These are phyloP conservation scores for Pythium oligandrum DNA, from an alignment of 352 stramenopile genomes.

Conservation along the genomic window DNA sequence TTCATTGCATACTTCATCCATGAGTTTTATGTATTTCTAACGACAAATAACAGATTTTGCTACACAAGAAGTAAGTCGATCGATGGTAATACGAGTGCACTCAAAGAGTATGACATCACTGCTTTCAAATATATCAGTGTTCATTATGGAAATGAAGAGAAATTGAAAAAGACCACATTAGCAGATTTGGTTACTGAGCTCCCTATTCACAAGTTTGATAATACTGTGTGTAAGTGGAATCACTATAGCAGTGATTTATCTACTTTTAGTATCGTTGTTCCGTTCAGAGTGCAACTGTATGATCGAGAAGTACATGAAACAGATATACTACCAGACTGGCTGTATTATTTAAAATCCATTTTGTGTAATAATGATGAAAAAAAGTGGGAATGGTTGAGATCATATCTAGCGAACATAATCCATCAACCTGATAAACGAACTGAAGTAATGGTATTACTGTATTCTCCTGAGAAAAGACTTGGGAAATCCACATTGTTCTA, in stretches of 20 bases:
- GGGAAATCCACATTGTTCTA: no score
- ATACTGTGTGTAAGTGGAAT: slow-evolving; percentile 7
- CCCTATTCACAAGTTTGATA: slow-evolving; percentile 6
- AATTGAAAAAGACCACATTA: slow-evolving; percentile 6
- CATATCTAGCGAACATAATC: slow-evolving; percentile 6
- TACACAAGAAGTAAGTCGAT: slow-evolving; percentile 10
- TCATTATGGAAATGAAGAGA: slow-evolving; percentile 7
- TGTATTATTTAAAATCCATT: slow-evolving; percentile 6
- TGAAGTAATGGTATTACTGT: neutral
- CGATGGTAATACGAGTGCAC: slow-evolving; percentile 6
- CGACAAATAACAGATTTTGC: slow-evolving; percentile 10
- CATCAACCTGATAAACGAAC: slow-evolving; percentile 3
- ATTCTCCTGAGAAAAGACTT: neutral
- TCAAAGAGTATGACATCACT: slow-evolving; percentile 11
- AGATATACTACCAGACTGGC: slow-evolving; percentile 4
- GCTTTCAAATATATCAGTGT: slow-evolving; percentile 4
- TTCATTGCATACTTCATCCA: slow-evolving; percentile 11
- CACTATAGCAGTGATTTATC: slow-evolving; percentile 6
- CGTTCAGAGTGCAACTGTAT: slow-evolving; percentile 7
- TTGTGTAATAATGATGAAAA: slow-evolving; percentile 6
- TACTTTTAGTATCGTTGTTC: slow-evolving; percentile 7
- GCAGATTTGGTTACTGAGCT: slow-evolving; percentile 1
- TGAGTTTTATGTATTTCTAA: slow-evolving; percentile 10
- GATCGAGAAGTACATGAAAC: slow-evolving; percentile 3
- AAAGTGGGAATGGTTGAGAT: slow-evolving; percentile 3